Evolutionary conservation across 805 yeast species (phyloP), one percentile per base, ranked within the genome.

Genomic region (Saturnispora silvae): DNA sequence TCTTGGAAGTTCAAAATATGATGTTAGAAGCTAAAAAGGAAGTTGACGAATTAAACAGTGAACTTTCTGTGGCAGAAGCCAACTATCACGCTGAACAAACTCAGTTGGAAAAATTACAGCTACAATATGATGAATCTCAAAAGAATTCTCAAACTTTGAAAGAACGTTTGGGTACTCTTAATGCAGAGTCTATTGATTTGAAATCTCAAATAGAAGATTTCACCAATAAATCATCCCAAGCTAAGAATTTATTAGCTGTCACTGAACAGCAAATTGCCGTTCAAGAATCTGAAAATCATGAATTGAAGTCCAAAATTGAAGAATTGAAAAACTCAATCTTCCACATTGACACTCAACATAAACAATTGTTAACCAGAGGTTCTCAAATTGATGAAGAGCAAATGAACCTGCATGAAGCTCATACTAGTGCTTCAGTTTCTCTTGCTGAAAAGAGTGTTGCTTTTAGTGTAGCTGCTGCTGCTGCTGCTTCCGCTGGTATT

Each of bases 51-150:
- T 61, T 86, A 46, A 65, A 80, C 47, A 74, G 82, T 37, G 87
- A 84, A 48, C 65, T 83, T 1, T 72, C 84, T 0, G 68, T 82
- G 30, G 70, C 81, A 2, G 95, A 86, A 54, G 94, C 94, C 9
- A 80, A 73, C 48, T 70, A 72, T 49, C 80, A 82, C 54, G 75
- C 81, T 4, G 68, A 79, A 33, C 81, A 83, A 42, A 55, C 74
- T 0, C 75, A 80, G 44, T 64, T 80, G 44, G 75, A 73, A 45
- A 72, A 70, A 31, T 61, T 77, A 36, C 81, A 80, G 48, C 53
- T 67, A 4, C 67, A 70, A 15, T 64, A 79, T 32, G 83, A 79
- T 38, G 72, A 70, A 34, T 68, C 80, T n/a, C 87, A 82, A 58
- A 70, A 73, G 50, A 71, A 72, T 47, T 83, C 81, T 45, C 64